Conservation (phyloP, 2,329 filamentous ascomycete genomes). For the Falciphora oryzae region DNA sequence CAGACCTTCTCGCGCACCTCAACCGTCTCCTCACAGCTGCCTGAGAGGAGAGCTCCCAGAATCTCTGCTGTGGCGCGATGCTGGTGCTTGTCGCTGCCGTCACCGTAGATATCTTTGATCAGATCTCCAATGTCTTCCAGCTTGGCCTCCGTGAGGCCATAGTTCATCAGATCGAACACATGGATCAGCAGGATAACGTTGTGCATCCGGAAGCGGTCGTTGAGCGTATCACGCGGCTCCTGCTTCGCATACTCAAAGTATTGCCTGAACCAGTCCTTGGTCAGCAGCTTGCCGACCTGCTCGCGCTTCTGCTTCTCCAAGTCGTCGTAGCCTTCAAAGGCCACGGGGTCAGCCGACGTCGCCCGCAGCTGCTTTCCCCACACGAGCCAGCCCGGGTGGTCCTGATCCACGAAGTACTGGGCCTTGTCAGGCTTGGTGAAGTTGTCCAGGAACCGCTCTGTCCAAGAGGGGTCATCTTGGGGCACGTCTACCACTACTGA, state of each 20-base stretch:
- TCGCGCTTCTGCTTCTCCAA: slow-evolving; percentile 67
- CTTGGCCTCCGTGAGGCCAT: slow-evolving; percentile 68
- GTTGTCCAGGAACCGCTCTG: slow-evolving; percentile 68
- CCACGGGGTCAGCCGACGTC: slow-evolving; percentile 64
- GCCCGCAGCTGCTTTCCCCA: slow-evolving; percentile 87
- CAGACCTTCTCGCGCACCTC: slow-evolving; percentile 73
- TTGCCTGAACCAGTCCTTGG: slow-evolving; percentile 76
- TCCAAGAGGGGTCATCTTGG: slow-evolving; percentile 72
- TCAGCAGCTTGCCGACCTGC: slow-evolving; percentile 75
- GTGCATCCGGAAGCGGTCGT: slow-evolving; percentile 78
- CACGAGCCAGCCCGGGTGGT: slow-evolving; percentile 93
- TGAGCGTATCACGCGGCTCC: slow-evolving; percentile 18
- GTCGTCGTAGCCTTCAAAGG: slow-evolving; percentile 69
- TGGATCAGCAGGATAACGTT: slow-evolving; percentile 84
- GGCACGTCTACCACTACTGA: slow-evolving; percentile 69
- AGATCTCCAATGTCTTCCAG: slow-evolving; percentile 87
- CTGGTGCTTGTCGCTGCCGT: slow-evolving; percentile 95
- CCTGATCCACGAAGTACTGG: slow-evolving; percentile 85
- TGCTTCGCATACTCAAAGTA: slow-evolving; percentile 68
- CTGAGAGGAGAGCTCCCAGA: slow-evolving; percentile 74
- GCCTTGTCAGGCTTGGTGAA: slow-evolving; percentile 49
- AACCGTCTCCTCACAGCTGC: slow-evolving; percentile 70
- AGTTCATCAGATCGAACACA: slow-evolving; percentile 83
- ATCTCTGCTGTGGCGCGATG: slow-evolving; percentile 95
- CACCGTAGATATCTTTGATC: slow-evolving; percentile 71